phyloP scores from a whole-genome alignment of 2,329 filamentous ascomycete species.

The Thermomyces lanuginosus region DNA sequence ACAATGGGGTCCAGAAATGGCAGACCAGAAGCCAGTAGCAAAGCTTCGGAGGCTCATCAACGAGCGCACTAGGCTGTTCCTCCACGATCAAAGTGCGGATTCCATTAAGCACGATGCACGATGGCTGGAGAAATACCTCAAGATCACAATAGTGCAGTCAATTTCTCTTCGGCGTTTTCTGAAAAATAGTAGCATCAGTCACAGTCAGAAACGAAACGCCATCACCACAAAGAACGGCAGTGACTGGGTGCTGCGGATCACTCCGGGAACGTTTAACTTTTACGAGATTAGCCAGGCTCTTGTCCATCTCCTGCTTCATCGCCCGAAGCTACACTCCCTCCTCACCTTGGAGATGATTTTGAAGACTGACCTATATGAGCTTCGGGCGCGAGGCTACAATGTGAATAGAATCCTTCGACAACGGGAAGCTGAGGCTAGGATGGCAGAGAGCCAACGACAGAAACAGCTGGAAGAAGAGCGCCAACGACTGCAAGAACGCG shows the following conservation, averaged over 20 bases:
- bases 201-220: slow-evolving; percentile 60
- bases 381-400: slow-evolving; percentile 84
- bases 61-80: slow-evolving; percentile 75
- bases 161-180: slow-evolving; percentile 66
- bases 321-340: slow-evolving; percentile 75
- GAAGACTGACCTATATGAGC: slow-evolving; percentile 63
- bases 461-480: slow-evolving; percentile 57
- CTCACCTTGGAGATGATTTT: slow-evolving; percentile 84
- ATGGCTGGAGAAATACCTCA: slow-evolving; percentile 78
- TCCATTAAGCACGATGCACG: slow-evolving; percentile 71
- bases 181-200: slow-evolving; percentile 49
- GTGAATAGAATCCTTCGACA: slow-evolving; percentile 83
- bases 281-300: slow-evolving; percentile 87
- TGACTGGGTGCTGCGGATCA: slow-evolving; percentile 59
- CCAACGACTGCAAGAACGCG: slow-evolving; percentile 47
- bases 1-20: slow-evolving; percentile 48
- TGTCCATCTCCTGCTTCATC: slow-evolving; percentile 60
- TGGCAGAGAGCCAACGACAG: slow-evolving; percentile 68
- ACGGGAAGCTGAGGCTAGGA: slow-evolving; percentile 71
- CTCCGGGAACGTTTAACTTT: slow-evolving; percentile 56
- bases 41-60: slow-evolving; percentile 65
- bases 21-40: slow-evolving; percentile 52
- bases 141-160: slow-evolving; percentile 59
- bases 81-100: slow-evolving; percentile 66
- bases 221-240: slow-evolving; percentile 43